Base-by-base conservation (phyloP, 495 filamentous ascomycete genomes). In the Hyphodiscus hymeniophilus region DNA sequence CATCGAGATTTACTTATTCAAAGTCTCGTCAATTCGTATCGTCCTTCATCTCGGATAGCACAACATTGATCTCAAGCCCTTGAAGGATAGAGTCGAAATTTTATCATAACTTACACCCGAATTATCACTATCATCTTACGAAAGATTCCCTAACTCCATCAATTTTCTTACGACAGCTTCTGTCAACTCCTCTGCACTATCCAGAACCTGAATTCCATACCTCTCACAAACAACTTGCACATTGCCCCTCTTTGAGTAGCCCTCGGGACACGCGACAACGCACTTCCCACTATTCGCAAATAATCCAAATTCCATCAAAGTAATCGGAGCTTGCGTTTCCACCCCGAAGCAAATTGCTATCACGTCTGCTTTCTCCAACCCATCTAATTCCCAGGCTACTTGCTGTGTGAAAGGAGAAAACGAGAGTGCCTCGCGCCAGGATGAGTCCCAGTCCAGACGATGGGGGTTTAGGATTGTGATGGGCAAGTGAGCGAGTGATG, bases 381-480 rank as follows among this genome's bases (percentile, higher is more conserved):
- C 74, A 16, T 74, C 65, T 8, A 82, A 63, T 61, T 84, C 77
- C 77, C 77, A 82, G 31, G 70, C 62, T 0, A 78, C 74, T 57
- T 82, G 79, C 49, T 71, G 58, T 1, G 58, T 55, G 52, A 74
- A 81, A 0, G 64, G 68, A 0, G 45, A 32, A 44, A 66, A 70
- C 0, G 57, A 41, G 18, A 69, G 60, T 16, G 75, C 69, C 40
- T 77, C 67, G 1, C 21, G 48, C 73, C 75, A 77, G 17, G 59
- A 67, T 40, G 60, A 54, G 57, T 80, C 68, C 78, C 77, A 82
- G 54, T 76, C 67, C 3, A 58, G 40, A 0, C 76, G 71, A 11
- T 68, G 58, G 6, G 78, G 80, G 41, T 85, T 81, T 58, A 74
- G 69, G 44, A 85, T 63, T 4, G 75, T 79, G 46, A 85, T 54